Base-by-base conservation (phyloP, 345 rosid species). In the Pistacia integerrima region DNA sequence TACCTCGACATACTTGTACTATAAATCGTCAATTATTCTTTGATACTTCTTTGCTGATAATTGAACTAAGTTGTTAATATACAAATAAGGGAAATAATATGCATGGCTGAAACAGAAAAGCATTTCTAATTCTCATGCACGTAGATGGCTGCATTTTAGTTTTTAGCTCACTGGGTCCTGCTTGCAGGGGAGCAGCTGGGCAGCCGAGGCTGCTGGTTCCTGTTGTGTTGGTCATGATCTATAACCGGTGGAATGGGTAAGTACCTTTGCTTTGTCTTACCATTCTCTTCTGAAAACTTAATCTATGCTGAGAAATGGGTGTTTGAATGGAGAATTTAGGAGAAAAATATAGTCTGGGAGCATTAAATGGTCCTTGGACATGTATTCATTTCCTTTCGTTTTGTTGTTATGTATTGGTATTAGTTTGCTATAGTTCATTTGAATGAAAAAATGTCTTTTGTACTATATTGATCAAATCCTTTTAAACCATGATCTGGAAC, bases 131-230 rank as follows among this genome's bases (percentile, higher is more conserved):
- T 41, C 46, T 41, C 9, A 41, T 41, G 46, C 46, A 41, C 6
- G 8, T 41, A 5, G 46, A 41, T 41, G 46, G 46, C 46, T 41
- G 46, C 46, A 41, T 41, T 8, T 41, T 8, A 41, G 46, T 41
- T 41, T 41, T 41, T 41, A 41, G 46, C 46, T 41, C 46, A 41
- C 8, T 8, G 8, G 64, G 35, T 70, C 74, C 70, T 57, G 65
- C 67, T 84, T 83, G 79, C 84, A 95, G 98, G 85, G 97, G 98
- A 67, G 98, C 96, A 79, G 64, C 85, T 74, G 93, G 82, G 56
- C 98, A 92, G 83, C 97, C 99, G 4, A 93, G 99, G 84, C 80
- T 95, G 75, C 82, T 95, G 20, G 93, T 95, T 82, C 99, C 99
- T 22, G 97, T 88, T 71, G 86, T 82, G 52, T 84, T 95, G 86